These are phyloP conservation scores for Russula lepida DNA, from an alignment of 768 basidiomycete genomes.

Conservation along the genomic window DNA sequence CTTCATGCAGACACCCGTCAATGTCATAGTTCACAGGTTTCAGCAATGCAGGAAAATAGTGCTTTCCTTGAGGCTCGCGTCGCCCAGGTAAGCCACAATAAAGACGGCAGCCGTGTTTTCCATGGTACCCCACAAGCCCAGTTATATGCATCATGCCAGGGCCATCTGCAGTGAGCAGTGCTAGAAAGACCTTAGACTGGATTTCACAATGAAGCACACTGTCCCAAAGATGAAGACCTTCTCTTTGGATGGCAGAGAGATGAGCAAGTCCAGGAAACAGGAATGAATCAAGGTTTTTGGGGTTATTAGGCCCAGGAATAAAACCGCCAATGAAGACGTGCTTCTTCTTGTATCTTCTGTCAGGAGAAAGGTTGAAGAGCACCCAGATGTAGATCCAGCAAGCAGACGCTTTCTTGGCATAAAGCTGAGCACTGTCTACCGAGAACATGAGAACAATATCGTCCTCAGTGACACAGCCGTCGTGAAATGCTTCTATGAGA, in stretches of 20 bases:
- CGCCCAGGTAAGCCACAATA: conserved; percentile 8
- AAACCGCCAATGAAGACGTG: conserved; percentile 24
- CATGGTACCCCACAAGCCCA: conserved; percentile 31
- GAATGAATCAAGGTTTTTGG: conserved; percentile 28
- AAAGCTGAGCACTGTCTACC: neutral
- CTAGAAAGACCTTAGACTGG: conserved; percentile 8
- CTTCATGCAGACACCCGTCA: neutral
- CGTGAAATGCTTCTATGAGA: neutral
- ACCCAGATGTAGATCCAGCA: conserved; percentile 34
- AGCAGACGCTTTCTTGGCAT: neutral
- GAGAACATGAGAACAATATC: neutral
- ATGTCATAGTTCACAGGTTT: neutral
- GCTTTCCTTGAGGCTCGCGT: neutral
- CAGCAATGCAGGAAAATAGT: neutral
- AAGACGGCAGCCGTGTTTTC: conserved; percentile 30
- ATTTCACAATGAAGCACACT: neutral
- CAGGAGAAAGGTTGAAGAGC: conserved; percentile 28
- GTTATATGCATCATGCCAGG: conserved; percentile 29
- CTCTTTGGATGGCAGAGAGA: conserved; percentile 25
- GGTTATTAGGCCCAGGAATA: conserved; percentile 31
- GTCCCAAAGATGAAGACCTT: conserved; percentile 25
- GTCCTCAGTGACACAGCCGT: neutral
- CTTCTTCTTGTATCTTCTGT: conserved; percentile 19
- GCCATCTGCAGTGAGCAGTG: conserved; percentile 27
- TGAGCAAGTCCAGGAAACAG: conserved; percentile 30